Conservation (phyloP, 441 rosid genomes). For the Jatropha podagrica region DNA sequence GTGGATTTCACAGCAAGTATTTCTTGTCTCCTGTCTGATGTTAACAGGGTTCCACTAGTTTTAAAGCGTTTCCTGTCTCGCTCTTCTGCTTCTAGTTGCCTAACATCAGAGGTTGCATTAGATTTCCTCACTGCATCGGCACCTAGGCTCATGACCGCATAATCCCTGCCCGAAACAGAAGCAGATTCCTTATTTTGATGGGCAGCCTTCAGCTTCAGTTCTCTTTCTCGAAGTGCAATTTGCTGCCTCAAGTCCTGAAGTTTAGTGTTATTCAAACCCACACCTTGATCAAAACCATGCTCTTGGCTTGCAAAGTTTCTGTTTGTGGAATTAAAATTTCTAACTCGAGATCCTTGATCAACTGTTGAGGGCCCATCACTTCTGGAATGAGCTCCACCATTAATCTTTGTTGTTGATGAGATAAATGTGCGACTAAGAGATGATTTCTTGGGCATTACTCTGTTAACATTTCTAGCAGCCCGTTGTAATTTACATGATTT, state of each 20-base stretch:
- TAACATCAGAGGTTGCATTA: slow-evolving; percentile 36
- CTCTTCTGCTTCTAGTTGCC: slow-evolving; percentile 43
- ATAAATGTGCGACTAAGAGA: slow-evolving; percentile 42
- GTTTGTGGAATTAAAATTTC: slow-evolving; percentile 33
- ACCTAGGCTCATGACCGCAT: slow-evolving; percentile 28
- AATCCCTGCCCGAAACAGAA: slow-evolving; percentile 32
- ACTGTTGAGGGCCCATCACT: slow-evolving; percentile 33
- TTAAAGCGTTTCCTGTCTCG: slow-evolving; percentile 67
- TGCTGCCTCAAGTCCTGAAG: slow-evolving; percentile 84
- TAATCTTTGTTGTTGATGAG: slow-evolving; percentile 37
- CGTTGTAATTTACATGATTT: slow-evolving; percentile 39
- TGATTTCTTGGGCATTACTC: slow-evolving; percentile 43
- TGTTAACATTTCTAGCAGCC: slow-evolving; percentile 37
- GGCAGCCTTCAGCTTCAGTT: slow-evolving; percentile 69
- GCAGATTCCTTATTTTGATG: slow-evolving; percentile 56
- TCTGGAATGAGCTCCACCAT: slow-evolving; percentile 43
- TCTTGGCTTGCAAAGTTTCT: slow-evolving; percentile 47
- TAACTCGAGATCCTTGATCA: slow-evolving; percentile 42
- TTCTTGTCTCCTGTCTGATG: slow-evolving; percentile 32
- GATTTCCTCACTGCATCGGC: slow-evolving; percentile 40
- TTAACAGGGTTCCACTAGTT: slow-evolving; percentile 39
- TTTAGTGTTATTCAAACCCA: slow-evolving; percentile 44
- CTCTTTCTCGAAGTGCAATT: slow-evolving; percentile 85
- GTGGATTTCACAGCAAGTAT: slow-evolving; percentile 33
- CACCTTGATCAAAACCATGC: slow-evolving; percentile 41